Conservation (phyloP, 352 stramenopile genomes). For the Pythium aristosporum region DNA sequence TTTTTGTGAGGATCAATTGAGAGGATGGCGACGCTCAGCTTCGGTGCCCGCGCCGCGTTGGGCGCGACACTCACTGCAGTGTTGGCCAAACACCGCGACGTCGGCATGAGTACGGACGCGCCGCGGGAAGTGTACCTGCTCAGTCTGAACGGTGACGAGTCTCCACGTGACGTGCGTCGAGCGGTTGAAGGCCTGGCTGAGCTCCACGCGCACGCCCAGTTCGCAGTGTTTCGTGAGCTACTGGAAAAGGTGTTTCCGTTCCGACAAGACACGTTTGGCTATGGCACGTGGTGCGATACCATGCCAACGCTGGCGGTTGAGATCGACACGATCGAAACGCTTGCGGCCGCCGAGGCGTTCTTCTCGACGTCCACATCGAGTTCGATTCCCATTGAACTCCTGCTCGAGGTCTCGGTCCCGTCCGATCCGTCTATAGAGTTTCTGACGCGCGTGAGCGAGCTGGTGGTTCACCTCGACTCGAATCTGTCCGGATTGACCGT, state of each 20-base stretch:
- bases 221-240: background rate
- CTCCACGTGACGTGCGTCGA: background rate
- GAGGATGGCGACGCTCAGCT: background rate
- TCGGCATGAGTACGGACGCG: background rate
- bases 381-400: background rate
- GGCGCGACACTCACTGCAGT: background rate
- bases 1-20: background rate
- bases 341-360: background rate
- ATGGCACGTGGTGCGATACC: background rate
- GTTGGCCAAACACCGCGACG: background rate
- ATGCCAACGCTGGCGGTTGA: slow-evolving; percentile 1
- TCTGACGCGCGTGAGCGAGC: background rate
- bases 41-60: background rate
- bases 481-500: background rate
- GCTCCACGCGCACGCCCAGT: background rate
- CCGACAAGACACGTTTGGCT: background rate
- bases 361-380: background rate
- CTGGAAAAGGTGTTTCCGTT: slow-evolving; percentile 1
- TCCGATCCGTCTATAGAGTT: background rate
- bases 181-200: background rate
- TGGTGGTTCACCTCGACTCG: background rate
- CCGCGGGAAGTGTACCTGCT: slow-evolving; percentile 6
- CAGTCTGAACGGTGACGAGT: background rate
- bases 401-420: background rate
- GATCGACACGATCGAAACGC: background rate